phyloP scores from a whole-genome alignment of 129 eudicot genomes.

The Chrysanthemum seticuspe region DNA sequence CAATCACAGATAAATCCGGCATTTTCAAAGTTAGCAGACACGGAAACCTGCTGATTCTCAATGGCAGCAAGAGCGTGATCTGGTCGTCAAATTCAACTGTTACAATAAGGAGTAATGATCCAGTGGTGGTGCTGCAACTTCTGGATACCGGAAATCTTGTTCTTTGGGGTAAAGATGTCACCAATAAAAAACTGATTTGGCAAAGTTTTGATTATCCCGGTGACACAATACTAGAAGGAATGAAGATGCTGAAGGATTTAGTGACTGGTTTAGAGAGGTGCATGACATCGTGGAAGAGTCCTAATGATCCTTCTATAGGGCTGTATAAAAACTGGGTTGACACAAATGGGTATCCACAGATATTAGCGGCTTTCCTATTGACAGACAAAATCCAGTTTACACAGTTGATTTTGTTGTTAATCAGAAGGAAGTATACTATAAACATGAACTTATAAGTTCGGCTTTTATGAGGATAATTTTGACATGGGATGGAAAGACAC shows the following conservation, averaged over 20 bases:
- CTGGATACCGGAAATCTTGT: slow-evolving; percentile 26
- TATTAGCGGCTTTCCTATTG: slow-evolving; percentile 1
- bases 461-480: slow-evolving; percentile 14
- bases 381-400: neutral
- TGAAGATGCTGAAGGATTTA: slow-evolving; percentile 36
- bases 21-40: neutral
- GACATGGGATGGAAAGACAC: slow-evolving; percentile 22
- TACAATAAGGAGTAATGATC: neutral
- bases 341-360: slow-evolving; percentile 33
- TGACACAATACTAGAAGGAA: slow-evolving; percentile 19
- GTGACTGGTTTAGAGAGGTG: slow-evolving; percentile 21
- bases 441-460: slow-evolving; percentile 3
- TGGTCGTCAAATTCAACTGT: slow-evolving; percentile 24
- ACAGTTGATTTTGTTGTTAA: slow-evolving; percentile 1
- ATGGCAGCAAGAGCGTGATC: neutral
- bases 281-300: slow-evolving; percentile 27
- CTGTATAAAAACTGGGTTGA: slow-evolving; percentile 6
- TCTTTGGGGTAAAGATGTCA: too few relatives aligned
- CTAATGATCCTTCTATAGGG: slow-evolving; percentile 33
- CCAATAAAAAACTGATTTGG: too few relatives aligned
- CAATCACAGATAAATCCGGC: neutral
- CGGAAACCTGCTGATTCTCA: slow-evolving; percentile 19
- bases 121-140: slow-evolving; percentile 7
- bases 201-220: slow-evolving; percentile 30
- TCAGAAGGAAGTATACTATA: neutral